Conservation (phyloP, 768 basidiomycete species). For the Amanita subjunquillea region DNA sequence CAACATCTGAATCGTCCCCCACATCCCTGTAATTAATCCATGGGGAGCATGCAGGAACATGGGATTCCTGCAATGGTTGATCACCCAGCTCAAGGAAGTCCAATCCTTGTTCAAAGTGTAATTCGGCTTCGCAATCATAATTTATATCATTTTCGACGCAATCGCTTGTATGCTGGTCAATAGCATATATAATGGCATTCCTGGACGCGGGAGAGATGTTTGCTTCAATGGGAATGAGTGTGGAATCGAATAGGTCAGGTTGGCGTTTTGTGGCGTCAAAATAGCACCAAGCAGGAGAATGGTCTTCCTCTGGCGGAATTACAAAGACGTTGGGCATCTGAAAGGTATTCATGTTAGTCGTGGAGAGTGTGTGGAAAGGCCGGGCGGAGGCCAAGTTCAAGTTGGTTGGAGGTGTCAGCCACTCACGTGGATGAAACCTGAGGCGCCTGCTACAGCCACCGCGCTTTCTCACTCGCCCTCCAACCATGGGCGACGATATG, state of each 20-base stretch:
- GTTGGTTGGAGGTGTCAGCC: constrained; percentile 13
- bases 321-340: constrained; percentile 44
- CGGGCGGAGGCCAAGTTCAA: constrained; percentile 1
- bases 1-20: constrained; percentile 42
- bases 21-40: constrained; percentile 11
- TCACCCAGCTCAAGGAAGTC: constrained; percentile 11
- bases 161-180: constrained; percentile 8
- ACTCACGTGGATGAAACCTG: constrained; percentile 20
- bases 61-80: constrained; percentile 9
- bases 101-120: constrained; percentile 8
- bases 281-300: constrained; percentile 42
- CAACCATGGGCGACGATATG: constrained; percentile 31
- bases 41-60: constrained; percentile 9
- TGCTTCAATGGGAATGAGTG: not conserved
- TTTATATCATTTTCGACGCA: constrained; percentile 15
- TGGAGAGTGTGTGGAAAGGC: constrained; percentile 5
- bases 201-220: not conserved
- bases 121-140: constrained; percentile 9
- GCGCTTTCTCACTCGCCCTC: not conserved
- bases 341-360: constrained; percentile 7
- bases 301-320: constrained; percentile 49
- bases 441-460: constrained; percentile 1
- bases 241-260: constrained; percentile 4
- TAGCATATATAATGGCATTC: not conserved
- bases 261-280: constrained; percentile 35